A percentile compares a stretch with the other conserved stretches of the same genome.
These are phyloP conservation scores for Plasmodium reichenowi DNA, from an alignment of 169 alveolate genomes.

Conservation along the genomic window DNA sequence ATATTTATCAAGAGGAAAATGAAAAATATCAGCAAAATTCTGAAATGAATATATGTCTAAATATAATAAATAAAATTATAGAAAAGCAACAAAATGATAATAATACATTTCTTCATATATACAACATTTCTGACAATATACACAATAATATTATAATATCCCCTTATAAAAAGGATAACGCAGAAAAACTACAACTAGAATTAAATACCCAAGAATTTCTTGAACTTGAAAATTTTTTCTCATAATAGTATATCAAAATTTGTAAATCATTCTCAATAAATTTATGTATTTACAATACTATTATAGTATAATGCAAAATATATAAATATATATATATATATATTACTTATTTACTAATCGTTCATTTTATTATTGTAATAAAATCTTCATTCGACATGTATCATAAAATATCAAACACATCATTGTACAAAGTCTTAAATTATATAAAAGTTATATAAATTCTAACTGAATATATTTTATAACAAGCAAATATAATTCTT, in stretches of 20 bases:
- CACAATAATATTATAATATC: background rate
- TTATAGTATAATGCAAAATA: background rate
- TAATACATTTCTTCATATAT: background rate
- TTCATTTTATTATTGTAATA: too few species aligned
- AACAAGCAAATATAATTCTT: too few species aligned
- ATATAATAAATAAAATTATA: slow-evolving; percentile 43
- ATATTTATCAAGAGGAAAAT: background rate
- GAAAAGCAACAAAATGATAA: slow-evolving; percentile 31
- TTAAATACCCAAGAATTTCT: slow-evolving; percentile 72
- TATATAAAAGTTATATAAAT: too few species aligned
- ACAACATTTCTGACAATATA: background rate
- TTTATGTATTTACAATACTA: background rate
- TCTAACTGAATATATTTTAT: too few species aligned
- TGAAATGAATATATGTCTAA: background rate
- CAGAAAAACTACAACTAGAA: slow-evolving; percentile 18
- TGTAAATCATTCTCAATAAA: background rate
- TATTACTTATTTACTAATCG: background rate
- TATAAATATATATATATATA: background rate
- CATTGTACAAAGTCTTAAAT: too few species aligned
- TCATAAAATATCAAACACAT: too few species aligned
- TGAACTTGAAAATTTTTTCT: slow-evolving; percentile 62
- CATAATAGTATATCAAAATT: background rate
- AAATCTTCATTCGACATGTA: too few species aligned
- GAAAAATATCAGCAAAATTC: background rate
- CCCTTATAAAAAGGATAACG: slow-evolving; percentile 14